Conservation (phyloP, 2,329 filamentous ascomycete species). For the Elsinoe necatrix region DNA sequence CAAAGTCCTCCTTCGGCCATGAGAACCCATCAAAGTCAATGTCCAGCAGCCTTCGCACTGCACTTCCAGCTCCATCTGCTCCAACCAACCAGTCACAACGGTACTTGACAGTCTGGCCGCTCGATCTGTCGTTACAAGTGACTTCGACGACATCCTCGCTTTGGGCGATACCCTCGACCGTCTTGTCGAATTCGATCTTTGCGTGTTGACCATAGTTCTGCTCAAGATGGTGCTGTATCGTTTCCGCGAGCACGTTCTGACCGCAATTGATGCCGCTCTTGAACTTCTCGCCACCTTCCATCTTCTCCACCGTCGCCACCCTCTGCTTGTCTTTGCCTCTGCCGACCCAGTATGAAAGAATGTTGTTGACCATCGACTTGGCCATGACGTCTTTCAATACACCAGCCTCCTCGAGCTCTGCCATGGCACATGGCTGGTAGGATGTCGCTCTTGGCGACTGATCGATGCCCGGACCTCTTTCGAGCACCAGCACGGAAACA, state of each 20-base stretch:
- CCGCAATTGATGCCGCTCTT: not conserved
- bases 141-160: not conserved
- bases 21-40: slow-evolving; percentile 5
- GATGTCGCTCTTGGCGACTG: slow-evolving; percentile 7
- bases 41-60: not conserved
- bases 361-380: slow-evolving; percentile 1
- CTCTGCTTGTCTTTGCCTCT: not conserved
- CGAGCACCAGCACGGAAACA: not conserved
- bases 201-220: not conserved
- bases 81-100: slow-evolving; percentile 4
- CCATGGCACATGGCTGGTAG: slow-evolving; percentile 12
- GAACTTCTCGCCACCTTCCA: slow-evolving; percentile 1
- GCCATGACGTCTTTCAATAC: not conserved
- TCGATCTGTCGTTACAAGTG: not conserved
- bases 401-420: not conserved
- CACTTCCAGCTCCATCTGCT: slow-evolving; percentile 2
- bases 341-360: slow-evolving; percentile 4
- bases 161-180: not conserved
- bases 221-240: not conserved
- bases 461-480: not conserved
- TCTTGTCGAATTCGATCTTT: not conserved
- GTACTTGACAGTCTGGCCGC: not conserved
- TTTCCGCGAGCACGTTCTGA: not conserved
- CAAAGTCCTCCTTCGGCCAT: slow-evolving; percentile 7
- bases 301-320: slow-evolving; percentile 1